A percentile compares a stretch with the other conserved stretches of the same genome.
phyloP scores from a whole-genome alignment of 1,284 basidiomycete species.

The Leucoagaricus sp. region DNA sequence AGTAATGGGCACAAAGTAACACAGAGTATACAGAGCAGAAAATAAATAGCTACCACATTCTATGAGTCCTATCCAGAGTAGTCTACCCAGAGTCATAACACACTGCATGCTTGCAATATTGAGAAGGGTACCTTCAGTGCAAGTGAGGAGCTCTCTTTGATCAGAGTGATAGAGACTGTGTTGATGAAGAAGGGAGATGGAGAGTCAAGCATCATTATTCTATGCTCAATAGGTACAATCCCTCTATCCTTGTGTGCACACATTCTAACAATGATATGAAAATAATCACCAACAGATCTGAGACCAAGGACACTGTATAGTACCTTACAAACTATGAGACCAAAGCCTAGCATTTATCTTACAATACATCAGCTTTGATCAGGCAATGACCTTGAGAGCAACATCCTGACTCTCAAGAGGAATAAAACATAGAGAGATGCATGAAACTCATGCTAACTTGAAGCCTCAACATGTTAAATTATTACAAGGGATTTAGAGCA shows the following conservation, averaged over 20 bases:
- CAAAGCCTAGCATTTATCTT: slow-evolving; percentile 17
- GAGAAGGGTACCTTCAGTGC: slow-evolving; percentile 22
- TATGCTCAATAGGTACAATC: slow-evolving; percentile 33
- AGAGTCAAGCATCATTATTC: slow-evolving; percentile 23
- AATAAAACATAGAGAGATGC: neutral
- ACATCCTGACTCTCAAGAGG: neutral
- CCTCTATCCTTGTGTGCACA: slow-evolving; percentile 20
- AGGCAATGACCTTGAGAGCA: neutral
- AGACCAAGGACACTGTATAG: slow-evolving; percentile 23
- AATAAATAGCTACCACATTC: no score
- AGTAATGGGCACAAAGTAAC: no score
- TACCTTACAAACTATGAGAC: slow-evolving; percentile 28
- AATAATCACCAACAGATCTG: slow-evolving; percentile 22
- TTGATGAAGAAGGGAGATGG: slow-evolving; percentile 23
- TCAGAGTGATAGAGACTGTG: slow-evolving; percentile 6
- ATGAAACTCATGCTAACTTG: neutral
- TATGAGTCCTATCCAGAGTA: no score
- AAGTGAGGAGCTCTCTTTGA: slow-evolving; percentile 38
- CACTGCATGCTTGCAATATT: neutral
- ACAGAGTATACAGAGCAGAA: no score
- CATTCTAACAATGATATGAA: slow-evolving; percentile 29
- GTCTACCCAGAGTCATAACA: no score
- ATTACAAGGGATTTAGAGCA: neutral
- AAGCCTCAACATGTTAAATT: neutral
- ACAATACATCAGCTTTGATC: neutral